Conservation (phyloP, 2,329 filamentous ascomycete species). For the Escovopsis sp. region DNA sequence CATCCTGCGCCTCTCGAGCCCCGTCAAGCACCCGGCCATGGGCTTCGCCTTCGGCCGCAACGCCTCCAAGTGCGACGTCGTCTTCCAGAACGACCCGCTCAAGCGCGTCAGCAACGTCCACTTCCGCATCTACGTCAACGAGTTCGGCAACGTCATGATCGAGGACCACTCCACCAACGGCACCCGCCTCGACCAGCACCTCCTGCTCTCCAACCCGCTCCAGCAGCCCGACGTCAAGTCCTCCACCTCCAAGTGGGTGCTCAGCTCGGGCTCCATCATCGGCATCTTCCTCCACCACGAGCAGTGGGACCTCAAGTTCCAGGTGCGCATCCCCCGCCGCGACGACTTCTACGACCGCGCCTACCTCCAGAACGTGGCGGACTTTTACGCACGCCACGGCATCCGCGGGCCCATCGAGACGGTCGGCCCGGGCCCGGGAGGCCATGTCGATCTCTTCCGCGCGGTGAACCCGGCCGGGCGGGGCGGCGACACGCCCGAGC, state of each 20-base stretch:
- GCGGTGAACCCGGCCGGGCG: constrained; percentile 6
- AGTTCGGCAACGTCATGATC: constrained; percentile 76
- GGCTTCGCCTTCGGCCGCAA: constrained; percentile 88
- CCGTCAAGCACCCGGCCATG: constrained; percentile 47
- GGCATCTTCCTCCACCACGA: constrained; percentile 44
- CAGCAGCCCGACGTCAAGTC: constrained; percentile 18
- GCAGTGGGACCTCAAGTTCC: constrained; percentile 53
- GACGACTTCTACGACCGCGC: constrained; percentile 48
- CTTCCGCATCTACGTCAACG: constrained; percentile 83
- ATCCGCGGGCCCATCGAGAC: constrained; percentile 19
- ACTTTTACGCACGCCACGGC: constrained; percentile 38
- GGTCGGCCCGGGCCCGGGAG: constrained; percentile 30
- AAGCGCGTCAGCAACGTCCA: constrained; percentile 85
- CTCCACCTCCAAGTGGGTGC: constrained; percentile 36
- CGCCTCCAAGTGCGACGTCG: constrained; percentile 51
- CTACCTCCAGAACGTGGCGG: constrained; percentile 54
- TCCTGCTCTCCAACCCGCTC: constrained; percentile 34
- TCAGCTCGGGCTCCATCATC: constrained; percentile 59
- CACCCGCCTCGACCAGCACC: constrained; percentile 62
- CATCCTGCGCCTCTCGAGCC: constrained; percentile 63
- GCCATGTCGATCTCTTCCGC: constrained; percentile 26
- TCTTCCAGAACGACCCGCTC: constrained; percentile 47
- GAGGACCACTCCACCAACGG: constrained; percentile 95
- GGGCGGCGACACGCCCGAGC: constrained; percentile 2
- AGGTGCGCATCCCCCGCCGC: constrained; percentile 68